Evolutionary conservation across 305 asterid genomes (phyloP), one percentile per base, ranked within the genome.

Genomic region (Fraxinus paxiana): DNA sequence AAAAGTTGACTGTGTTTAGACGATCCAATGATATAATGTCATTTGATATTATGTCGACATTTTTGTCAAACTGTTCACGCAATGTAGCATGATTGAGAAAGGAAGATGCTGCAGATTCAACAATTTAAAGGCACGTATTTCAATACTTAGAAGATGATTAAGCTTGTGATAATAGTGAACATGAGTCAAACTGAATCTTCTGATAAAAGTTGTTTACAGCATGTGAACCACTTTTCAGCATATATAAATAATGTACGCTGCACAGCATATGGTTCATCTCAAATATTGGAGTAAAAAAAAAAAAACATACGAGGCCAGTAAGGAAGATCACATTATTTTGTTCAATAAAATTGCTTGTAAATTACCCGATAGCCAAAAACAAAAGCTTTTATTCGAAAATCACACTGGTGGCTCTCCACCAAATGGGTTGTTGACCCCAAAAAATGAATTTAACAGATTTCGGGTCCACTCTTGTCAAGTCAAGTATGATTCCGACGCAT

Each of bases 331-430:
- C 26, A 77, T 71, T 61, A 77, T 67, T 51, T 76, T 30, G 33
- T 67, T 46, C 63, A 26, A 46, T 35, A 56, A 80, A 76, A 73
- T 43, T 81, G 79, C 59, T 18, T 73, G 65, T 22, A 67, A 28
- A 35, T 82, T 86, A 92, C 94, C 93, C 84, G 82, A 73, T 80
- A 61, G 80, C 77, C 78, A 78, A 82, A 31, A 69, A 76, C 59
- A 59, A 74, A 74, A 74, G 83, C 72, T 74, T 61, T 35, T 38
- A 43, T 51, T 77, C 73, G 73, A 70, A 67, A 81, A 69, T 88
- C 84, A 90, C 26, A 87, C 83, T 9, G 90, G 92, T 43, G 92
- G 94, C 78, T 92, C 95, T 80, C 88, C 88, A 75, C 81, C 86
- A 82, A 87, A 90, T 6, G 89, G 84, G 75, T 92, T 92, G 85